Base-by-base conservation (phyloP, 2,329 filamentous ascomycete species). In the Pseudocercospora eumusae region DNA sequence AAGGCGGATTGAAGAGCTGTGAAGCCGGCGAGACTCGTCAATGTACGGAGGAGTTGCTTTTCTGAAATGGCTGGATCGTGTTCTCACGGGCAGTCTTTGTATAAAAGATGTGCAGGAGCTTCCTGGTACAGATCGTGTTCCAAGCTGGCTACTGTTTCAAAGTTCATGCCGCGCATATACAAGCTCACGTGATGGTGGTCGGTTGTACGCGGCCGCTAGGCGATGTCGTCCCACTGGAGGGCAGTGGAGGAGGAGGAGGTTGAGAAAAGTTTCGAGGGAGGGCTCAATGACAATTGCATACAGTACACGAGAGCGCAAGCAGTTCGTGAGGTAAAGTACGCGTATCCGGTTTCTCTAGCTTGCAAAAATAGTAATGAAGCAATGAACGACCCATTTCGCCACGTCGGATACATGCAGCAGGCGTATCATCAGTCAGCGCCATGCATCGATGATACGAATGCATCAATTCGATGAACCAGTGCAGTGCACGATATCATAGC, bases 111-210 rank as follows among this genome's bases (percentile, higher is more conserved):
- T 13, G 33, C 56, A 53, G 47, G 31, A 56, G 40, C 60, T 59
- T 55, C 60, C 56, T 56, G 60, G 49, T 50, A 62, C 50, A 56
- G 54, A 40, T 55, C 25, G 52, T 52, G 61, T 60, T 53, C 61
- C 56, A 49, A 58, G 20, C 57, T 56, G 63, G 57, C 60, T 57
- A 54, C 21, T 59, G 60, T 61, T 65, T 60, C 60, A 62, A 36
- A 61, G 45, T 57, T 59, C 44, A 57, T 57, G 55, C 49, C 55
- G 47, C 49, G 55, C 54, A 54, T 56, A n/a, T n/a, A n/a, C n/a
- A 53, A 59, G 57, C 56, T 59, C 20, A 52, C 25, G 23, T 27
- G 53, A 45, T 45, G 60, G 59, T 65, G 57, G 59, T 44, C 47
- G 56, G 53, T 50, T 31, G 23, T 55, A 36, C 40, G 31, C 56